phyloP scores from a whole-genome alignment of 2,329 filamentous ascomycete genomes.

The Botrytis fragariae region DNA sequence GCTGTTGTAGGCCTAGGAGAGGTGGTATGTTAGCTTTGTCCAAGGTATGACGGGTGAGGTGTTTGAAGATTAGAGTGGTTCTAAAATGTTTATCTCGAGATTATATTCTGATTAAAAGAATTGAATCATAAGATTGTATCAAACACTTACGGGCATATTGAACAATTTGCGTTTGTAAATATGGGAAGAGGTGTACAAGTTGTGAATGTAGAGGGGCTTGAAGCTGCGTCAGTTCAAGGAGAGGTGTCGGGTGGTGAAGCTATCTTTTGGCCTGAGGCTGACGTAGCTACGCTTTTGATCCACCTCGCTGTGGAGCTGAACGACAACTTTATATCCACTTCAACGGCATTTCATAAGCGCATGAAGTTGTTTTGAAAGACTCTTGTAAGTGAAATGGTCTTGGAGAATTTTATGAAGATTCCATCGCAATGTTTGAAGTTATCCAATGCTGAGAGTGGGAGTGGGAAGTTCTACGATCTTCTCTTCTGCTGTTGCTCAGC shows the following conservation, averaged over 20 bases:
- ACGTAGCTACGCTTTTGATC: not conserved
- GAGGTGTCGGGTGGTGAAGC: constrained; percentile 12
- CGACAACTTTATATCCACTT: constrained; percentile 7
- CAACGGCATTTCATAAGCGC: not conserved
- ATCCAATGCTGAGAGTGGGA: not conserved
- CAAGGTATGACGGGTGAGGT: not conserved
- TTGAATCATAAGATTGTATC: not conserved
- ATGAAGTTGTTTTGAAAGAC: not conserved
- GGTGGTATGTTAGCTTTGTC: constrained; percentile 11
- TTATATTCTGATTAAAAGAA: not conserved
- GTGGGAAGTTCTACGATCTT: not conserved
- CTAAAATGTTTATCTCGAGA: not conserved
- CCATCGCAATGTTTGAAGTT: not conserved
- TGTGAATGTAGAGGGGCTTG: constrained; percentile 7
- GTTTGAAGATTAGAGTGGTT: not conserved
- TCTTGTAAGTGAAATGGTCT: not conserved
- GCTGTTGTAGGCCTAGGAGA: constrained; percentile 84
- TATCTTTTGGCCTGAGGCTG: constrained; percentile 12
- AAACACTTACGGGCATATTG: constrained; percentile 13
- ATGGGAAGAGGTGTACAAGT: not conserved
- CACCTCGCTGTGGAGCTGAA: not conserved
- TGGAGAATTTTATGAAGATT: not conserved
- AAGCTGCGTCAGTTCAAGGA: constrained; percentile 18
- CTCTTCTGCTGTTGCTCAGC: not conserved
- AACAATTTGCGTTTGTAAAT: not conserved